A percentile compares a stretch with the other conserved stretches of the same genome.
Conservation (phyloP, 345 rosid genomes). For the Ceriops decandra region DNA sequence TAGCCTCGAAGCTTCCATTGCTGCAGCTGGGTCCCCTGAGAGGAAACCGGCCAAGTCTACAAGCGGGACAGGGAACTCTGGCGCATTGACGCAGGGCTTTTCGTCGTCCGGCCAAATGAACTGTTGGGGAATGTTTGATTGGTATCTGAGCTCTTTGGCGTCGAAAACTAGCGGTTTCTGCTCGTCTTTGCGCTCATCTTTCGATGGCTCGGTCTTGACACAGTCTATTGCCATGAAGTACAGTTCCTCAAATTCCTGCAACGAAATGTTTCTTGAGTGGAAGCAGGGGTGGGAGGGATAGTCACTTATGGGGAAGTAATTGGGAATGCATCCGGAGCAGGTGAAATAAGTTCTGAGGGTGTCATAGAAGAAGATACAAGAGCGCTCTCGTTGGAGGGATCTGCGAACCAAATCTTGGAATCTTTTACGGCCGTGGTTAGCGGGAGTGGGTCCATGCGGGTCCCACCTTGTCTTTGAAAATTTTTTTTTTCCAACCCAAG, state of each 20-base stretch:
- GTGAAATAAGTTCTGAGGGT: no score
- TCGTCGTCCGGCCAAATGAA: constrained; percentile 20
- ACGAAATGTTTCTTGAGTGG: no score
- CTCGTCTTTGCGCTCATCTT: constrained; percentile 28
- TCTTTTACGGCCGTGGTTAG: constrained; percentile 32
- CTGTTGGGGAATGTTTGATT: constrained; percentile 28
- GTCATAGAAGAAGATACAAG: constrained; percentile 46
- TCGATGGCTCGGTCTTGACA: constrained; percentile 21
- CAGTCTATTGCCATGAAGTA: constrained; percentile 33
- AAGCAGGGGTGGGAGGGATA: not conserved
- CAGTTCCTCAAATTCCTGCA: not conserved
- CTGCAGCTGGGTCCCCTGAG: constrained; percentile 12
- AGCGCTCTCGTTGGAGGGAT: constrained; percentile 40
- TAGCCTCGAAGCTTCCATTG: constrained; percentile 8
- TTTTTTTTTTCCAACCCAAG: no score
- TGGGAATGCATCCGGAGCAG: constrained; percentile 6
- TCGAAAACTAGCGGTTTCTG: constrained; percentile 52
- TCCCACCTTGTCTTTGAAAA: no score
- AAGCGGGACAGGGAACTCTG: constrained; percentile 15
- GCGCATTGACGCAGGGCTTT: constrained; percentile 1
- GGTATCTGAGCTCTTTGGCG: constrained; percentile 49
- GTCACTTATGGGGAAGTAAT: constrained; percentile 5
- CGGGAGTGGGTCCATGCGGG: no score
- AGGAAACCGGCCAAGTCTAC: constrained; percentile 15
- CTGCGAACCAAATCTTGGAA: constrained; percentile 46